Base-by-base conservation (phyloP, 306 rosid genomes). In the Hippophae gyantsensis region DNA sequence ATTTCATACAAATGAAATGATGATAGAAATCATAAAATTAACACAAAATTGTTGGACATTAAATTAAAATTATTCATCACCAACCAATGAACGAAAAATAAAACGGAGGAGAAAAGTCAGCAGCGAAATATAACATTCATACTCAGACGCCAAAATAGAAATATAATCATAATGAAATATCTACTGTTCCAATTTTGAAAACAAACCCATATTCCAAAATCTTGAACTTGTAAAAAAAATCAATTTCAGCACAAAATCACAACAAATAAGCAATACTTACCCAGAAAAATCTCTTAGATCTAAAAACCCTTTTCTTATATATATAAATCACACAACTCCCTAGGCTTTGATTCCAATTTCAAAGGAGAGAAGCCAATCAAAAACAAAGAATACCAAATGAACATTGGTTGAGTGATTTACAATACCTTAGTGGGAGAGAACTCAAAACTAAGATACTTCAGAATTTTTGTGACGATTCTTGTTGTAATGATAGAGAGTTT, bases 131-230 rank as follows among this genome's bases (percentile, higher is more conserved):
- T 41, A 12, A 9, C 13, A 43, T 60, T 48, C 47, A 45, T 26
- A 18, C 57, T 53, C 58, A 76, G 48, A 76, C 50, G 63, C 38
- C 63, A 79, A 58, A 63, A 54, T 53, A 68, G 56, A 65, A 71
- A 57, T 66, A 32, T 32, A 2, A 32, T 32, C 38, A 2, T 4
- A 2, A 51, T 61, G 47, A 55, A 57, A 43, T 6, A 8, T 4
- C 53, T 6, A 48, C 51, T 62, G 58, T 3, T 3, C 7, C 43
- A 59, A 53, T 71, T 62, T 72, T 14, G 10, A 48, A 75, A 27
- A 32, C 43, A 32, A 38, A 58, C 43, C 60, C 65, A 65, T 32
- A 55, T 6, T 53, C 59, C 13, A 32, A 53, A 56, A 47, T 14
- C 48, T 23, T 13, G 25, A 66, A 57, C 14, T 42, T 8, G 45